phyloP scores from a whole-genome alignment of 2,329 filamentous ascomycete species.

The Didymella glomerata region DNA sequence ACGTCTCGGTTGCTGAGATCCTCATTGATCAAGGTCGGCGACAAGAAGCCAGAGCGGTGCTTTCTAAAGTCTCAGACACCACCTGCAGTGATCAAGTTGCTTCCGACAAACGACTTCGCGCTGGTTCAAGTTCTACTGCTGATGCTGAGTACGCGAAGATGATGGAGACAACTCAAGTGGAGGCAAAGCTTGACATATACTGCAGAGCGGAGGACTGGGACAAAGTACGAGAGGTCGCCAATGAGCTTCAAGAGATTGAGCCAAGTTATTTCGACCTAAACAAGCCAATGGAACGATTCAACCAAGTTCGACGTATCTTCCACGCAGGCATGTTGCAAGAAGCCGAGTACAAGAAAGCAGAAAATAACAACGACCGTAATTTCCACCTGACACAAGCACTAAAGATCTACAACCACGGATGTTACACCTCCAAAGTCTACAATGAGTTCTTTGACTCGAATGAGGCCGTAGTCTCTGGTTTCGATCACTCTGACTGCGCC shows the following conservation, averaged over 20 bases:
- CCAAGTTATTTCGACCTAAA: conserved; percentile 6
- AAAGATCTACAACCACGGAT: conserved; percentile 8
- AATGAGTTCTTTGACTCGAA: background rate
- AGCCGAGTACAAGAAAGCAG: too few relatives aligned
- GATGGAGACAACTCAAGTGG: background rate
- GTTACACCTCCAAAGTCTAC: background rate
- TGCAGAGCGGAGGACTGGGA: conserved; percentile 10
- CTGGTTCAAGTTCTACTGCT: background rate
- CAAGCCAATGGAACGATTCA: conserved; percentile 6
- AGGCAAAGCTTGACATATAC: background rate
- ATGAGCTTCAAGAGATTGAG: background rate
- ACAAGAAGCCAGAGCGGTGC: conserved; percentile 1
- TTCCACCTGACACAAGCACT: background rate
- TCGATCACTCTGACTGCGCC: conserved; percentile 7
- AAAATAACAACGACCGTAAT: background rate
- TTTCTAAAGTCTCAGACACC: background rate
- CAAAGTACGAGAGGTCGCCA: background rate
- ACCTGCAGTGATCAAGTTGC: too few relatives aligned
- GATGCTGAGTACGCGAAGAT: conserved; percentile 1
- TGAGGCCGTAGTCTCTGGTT: background rate
- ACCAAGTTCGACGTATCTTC: conserved; percentile 2
- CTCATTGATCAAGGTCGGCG: conserved; percentile 6
- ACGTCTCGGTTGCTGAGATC: conserved; percentile 2
- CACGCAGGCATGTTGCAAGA: conserved; percentile 4
- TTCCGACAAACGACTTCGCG: too few relatives aligned